phyloP scores from a whole-genome alignment of 2,329 filamentous ascomycete genomes.

The Fusarium sp. region DNA sequence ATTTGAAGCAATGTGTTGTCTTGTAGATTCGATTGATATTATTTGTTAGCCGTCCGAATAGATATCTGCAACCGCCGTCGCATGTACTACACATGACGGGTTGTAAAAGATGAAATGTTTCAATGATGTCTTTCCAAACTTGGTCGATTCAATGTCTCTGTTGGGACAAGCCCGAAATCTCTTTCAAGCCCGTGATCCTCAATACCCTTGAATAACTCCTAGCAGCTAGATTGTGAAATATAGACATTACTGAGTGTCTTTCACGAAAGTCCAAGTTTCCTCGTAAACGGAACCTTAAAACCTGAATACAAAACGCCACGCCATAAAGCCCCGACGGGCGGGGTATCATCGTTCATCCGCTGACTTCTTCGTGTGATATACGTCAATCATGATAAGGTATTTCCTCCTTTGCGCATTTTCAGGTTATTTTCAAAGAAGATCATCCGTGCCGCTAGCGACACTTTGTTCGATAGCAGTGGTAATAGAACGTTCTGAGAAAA shows the following conservation, averaged over 20 bases:
- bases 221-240: slow-evolving; percentile 6
- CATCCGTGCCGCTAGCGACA: slow-evolving; percentile 81
- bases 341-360: slow-evolving; percentile 46
- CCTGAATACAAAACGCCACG: slow-evolving; percentile 46
- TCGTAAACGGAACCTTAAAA: slow-evolving; percentile 26
- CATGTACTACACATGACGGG: not conserved
- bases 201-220: slow-evolving; percentile 18
- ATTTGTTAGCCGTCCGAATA: not conserved
- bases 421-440: slow-evolving; percentile 65
- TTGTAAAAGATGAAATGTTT: not conserved
- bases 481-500: slow-evolving; percentile 84
- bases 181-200: not conserved
- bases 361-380: slow-evolving; percentile 39
- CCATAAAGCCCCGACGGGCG: slow-evolving; percentile 47
- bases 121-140: not conserved
- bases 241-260: slow-evolving; percentile 7
- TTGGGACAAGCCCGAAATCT: not conserved
- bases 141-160: not conserved
- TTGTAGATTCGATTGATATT: not conserved
- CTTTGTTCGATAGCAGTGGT: slow-evolving; percentile 82
- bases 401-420: slow-evolving; percentile 15
- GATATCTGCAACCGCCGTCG: not conserved
- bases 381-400: slow-evolving; percentile 46
- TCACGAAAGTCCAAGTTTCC: slow-evolving; percentile 8
- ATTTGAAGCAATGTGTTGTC: not conserved